phyloP scores from a whole-genome alignment of 2,329 filamentous ascomycete genomes.

The Colletotrichum spinosum region DNA sequence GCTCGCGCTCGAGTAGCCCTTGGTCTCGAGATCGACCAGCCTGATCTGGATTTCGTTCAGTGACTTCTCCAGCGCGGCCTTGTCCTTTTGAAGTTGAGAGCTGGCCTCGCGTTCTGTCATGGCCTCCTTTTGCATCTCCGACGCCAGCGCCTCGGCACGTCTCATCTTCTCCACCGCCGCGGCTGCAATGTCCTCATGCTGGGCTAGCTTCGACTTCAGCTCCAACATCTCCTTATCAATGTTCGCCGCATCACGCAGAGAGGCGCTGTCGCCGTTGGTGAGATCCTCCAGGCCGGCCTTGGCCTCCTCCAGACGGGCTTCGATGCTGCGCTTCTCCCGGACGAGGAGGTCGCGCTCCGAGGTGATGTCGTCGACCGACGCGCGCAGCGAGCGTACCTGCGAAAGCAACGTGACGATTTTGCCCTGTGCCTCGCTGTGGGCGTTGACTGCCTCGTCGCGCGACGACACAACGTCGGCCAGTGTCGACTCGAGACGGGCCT shows the following conservation, averaged over 20 bases:
- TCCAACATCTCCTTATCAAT: slow-evolving; percentile 91
- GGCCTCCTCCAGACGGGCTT: slow-evolving; percentile 86
- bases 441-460: slow-evolving; percentile 91
- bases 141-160: slow-evolving; percentile 85
- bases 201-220: slow-evolving; percentile 87
- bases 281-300: slow-evolving; percentile 90
- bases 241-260: slow-evolving; percentile 88
- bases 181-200: slow-evolving; percentile 91
- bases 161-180: slow-evolving; percentile 98
- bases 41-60: slow-evolving; percentile 91
- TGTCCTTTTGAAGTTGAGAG: slow-evolving; percentile 87
- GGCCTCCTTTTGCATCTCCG: slow-evolving; percentile 94
- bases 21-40: slow-evolving; percentile 94
- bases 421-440: slow-evolving; percentile 93
- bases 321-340: slow-evolving; percentile 91
- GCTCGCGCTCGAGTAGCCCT: slow-evolving; percentile 93
- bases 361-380: slow-evolving; percentile 85
- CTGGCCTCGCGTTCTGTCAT: slow-evolving; percentile 85
- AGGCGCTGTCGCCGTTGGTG: slow-evolving; percentile 84
- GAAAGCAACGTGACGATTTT: slow-evolving; percentile 92
- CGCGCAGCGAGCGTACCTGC: slow-evolving; percentile 86
- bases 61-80: slow-evolving; percentile 87
- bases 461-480: slow-evolving; percentile 89
- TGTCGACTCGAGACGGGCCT: slow-evolving; percentile 89
- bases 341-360: slow-evolving; percentile 86